phyloP scores from a whole-genome alignment of 2,329 filamentous ascomycete species.

The Alternaria alternata region DNA sequence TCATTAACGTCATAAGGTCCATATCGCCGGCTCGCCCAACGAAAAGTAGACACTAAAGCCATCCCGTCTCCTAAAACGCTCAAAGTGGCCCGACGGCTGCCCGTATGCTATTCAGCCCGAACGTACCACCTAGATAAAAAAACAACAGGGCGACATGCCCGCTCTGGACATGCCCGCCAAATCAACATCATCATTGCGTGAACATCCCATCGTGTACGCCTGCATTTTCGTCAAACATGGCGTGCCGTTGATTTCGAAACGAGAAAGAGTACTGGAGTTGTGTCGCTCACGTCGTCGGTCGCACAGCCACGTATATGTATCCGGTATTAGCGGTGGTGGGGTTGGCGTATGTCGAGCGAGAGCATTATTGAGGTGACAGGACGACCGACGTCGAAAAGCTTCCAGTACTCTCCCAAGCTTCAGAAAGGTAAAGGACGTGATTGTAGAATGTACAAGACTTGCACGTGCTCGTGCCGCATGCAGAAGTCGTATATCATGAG shows the following conservation, averaged over 20 bases:
- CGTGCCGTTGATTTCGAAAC: conserved; percentile 19
- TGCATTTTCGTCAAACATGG: conserved; percentile 39
- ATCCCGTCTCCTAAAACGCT: conserved; percentile 20
- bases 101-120: conserved; percentile 23
- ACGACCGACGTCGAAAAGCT: conserved; percentile 24
- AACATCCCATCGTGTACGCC: conserved; percentile 37
- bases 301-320: conserved; percentile 27
- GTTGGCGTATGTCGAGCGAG: conserved; percentile 19
- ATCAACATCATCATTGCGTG: conserved; percentile 40
- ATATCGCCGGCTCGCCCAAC: conserved; percentile 31
- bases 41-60: conserved; percentile 38
- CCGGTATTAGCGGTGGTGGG: conserved; percentile 17
- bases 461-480: conserved; percentile 46
- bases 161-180: conserved; percentile 27
- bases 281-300: conserved; percentile 24
- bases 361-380: conserved; percentile 27
- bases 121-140: conserved; percentile 21
- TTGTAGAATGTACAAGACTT: conserved; percentile 49
- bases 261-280: conserved; percentile 12
- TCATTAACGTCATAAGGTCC: conserved; percentile 46
- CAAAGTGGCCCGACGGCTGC: conserved; percentile 15
- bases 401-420: conserved; percentile 26
- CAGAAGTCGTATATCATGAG: conserved; percentile 50
- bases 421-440: conserved; percentile 34
- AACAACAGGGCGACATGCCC: conserved; percentile 34